phyloP scores from a whole-genome alignment of 1,139 yeast species.

The Nakaseomyces delphensis region DNA sequence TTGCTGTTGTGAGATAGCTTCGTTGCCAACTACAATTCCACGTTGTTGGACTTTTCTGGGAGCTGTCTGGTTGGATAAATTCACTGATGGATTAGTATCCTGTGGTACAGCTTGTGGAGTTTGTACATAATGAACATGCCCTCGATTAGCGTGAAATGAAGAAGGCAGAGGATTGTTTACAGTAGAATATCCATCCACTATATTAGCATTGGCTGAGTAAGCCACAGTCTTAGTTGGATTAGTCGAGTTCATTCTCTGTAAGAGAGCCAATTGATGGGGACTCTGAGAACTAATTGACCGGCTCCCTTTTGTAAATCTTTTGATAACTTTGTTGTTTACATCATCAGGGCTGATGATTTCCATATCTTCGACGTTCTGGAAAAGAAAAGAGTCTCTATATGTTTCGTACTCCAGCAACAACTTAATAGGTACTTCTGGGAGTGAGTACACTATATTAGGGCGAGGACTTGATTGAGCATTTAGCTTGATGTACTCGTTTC shows the following conservation, averaged over 20 bases:
- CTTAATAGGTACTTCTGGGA: constrained; percentile 5
- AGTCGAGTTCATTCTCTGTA: not conserved
- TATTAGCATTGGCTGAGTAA: not conserved
- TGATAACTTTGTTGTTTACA: not conserved
- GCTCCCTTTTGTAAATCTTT: not conserved
- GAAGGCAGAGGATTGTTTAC: not conserved
- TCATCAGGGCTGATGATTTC: constrained; percentile 1
- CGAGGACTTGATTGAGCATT: constrained; percentile 4
- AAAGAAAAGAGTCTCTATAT: constrained; percentile 4
- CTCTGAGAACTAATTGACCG: not conserved
- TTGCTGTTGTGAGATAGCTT: not conserved
- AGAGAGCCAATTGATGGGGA: not conserved
- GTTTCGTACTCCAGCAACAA: constrained; percentile 3
- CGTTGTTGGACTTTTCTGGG: not conserved
- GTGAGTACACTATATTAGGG: constrained; percentile 4
- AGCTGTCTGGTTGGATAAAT: not conserved
- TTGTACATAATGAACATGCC: not conserved
- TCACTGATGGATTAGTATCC: not conserved
- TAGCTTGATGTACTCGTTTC: constrained; percentile 2
- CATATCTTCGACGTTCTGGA: constrained; percentile 2
- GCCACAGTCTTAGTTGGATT: not conserved
- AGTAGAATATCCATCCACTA: not conserved
- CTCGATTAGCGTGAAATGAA: not conserved
- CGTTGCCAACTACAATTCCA: not conserved
- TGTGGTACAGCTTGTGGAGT: not conserved